Base-by-base conservation (phyloP, 2,329 filamentous ascomycete species). In the Furcasterigmium furcatum region DNA sequence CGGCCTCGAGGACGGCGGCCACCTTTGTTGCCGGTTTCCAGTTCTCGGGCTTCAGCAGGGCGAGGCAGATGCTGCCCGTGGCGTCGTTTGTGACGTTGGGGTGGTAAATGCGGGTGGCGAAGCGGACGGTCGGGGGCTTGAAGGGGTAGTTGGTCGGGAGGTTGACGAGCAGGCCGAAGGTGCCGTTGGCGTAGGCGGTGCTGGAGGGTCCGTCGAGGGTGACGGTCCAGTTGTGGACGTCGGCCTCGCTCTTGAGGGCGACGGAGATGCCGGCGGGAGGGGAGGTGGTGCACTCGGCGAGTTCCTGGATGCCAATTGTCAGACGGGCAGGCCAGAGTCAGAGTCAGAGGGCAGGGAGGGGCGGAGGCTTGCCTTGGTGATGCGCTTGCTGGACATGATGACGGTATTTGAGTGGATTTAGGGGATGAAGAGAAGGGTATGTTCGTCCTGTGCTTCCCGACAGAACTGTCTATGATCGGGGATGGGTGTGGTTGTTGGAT, bases 61-160 rank as follows among this genome's bases (percentile, higher is more conserved):
- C 84, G 38, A 96, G 76, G 69, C 91, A 96, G 81, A 96, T 88
- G 68, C 79, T 85, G 51, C 91, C 91, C 55, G 83, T 80, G 61
- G 80, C 79, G 66, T 95, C 91, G 76, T 95, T 94, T 61, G 86
- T 90, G 48, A 96, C 81, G 70, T 96, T 96, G 38, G 91, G 91
- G 72, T 96, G 91, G 79, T 95, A 96, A 74, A 96, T 88, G 70
- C 91, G 92, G 43, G 91, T 96, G 54, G 75, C 72, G 77, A 96
- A 95, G 61, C 78, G 82, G 56, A 95, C 77, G 49, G 78, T 73
- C 14, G 91, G 91, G 19, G 90, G 83, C 69, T 94, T 94, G 82
- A 95, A 96, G 29, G 91, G 91, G 73, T 95, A 96, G 59, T 90
- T 85, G 56, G 74, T 70, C 13, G 91, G 90, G 10, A 96, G 82